Evolutionary conservation across 2,329 filamentous ascomycete genomes (phyloP), one percentile per base, ranked within the genome.

Genomic region (Aspergillus oerlinghausenensis): DNA sequence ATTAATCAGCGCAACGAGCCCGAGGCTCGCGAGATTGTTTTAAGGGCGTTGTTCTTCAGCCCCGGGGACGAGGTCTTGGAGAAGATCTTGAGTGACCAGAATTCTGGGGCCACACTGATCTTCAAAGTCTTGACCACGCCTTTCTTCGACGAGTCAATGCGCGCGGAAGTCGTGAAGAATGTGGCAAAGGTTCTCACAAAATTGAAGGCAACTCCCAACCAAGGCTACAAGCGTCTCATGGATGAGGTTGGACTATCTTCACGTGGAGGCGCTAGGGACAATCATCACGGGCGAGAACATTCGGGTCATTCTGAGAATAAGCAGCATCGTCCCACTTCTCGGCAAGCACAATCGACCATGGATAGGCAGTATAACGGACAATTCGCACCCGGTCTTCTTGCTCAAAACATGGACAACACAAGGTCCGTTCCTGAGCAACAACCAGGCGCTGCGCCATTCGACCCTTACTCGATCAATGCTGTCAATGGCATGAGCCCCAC

Each of bases 61-160:
- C 84, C 86, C 2, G 90, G 93, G 60, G 90, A 97, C 67, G 87
- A 92, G 64, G 86, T 90, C 1, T 77, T 99, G 43, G 92, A 96
- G 71, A 89, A 90, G 55, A 97, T 99, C 58, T 80, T 99, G 35
- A 89, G 86, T 60, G 94, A 99, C 70, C 91, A 95, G 67, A 86
- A 89, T 49, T 97, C 92, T 63, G 94, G 94, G 54, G 91, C 93
- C 3, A 97, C 93, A 0, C 79, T 99, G 64, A 97, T 99, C 68
- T 99, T 97, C 84, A 99, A 99, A 81, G 92, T 97, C 35, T 81
- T 99, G 55, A 97, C 94, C 0, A 97, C 92, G 7, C 94, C 94
- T 0, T 97, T 97, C 82, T 92, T 97, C 62, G 94, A 99, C 63
- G 94, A 99, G 72, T 86, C 81, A 52, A 92, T 97, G 70, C 88